Percentiles rank a stretch among this genome's conserved stretches.
These are phyloP conservation scores for Colletotrichum lini DNA, from an alignment of 2,329 filamentous ascomycete genomes.

Conservation along the genomic window DNA sequence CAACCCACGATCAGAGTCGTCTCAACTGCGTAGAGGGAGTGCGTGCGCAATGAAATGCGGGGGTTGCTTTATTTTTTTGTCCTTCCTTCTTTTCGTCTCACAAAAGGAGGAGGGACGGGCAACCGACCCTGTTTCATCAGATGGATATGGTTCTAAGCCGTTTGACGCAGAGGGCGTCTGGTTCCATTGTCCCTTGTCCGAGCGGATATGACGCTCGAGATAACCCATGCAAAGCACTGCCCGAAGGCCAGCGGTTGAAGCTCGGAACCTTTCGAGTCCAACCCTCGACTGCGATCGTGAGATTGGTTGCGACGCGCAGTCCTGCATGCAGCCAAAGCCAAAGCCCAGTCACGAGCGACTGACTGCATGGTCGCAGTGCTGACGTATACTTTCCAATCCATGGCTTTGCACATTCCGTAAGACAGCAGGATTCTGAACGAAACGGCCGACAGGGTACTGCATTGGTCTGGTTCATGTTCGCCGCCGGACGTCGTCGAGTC, in stretches of 20 bases:
- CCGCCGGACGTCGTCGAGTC: not conserved
- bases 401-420: not conserved
- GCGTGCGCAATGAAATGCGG: conserved; percentile 7
- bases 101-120: not conserved
- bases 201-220: not conserved
- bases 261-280: not conserved
- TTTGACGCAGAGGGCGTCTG: conserved; percentile 15
- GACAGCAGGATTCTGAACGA: not conserved
- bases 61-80: not conserved
- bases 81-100: not conserved
- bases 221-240: not conserved
- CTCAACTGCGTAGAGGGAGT: not conserved
- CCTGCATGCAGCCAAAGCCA: not conserved
- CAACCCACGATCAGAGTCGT: not conserved
- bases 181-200: not conserved
- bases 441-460: not conserved
- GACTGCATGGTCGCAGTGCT: not conserved
- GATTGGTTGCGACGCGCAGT: not conserved
- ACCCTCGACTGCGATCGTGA: not conserved
- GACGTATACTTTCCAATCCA: not conserved
- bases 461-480: not conserved
- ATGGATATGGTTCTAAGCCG: conserved; percentile 9
- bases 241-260: not conserved
- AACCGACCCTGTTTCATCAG: conserved; percentile 3
- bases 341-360: not conserved